Evolutionary conservation across 176 grass and related monocot species (phyloP), one percentile per base, ranked within the genome.

Genomic region (Alopecurus myosuroides): DNA sequence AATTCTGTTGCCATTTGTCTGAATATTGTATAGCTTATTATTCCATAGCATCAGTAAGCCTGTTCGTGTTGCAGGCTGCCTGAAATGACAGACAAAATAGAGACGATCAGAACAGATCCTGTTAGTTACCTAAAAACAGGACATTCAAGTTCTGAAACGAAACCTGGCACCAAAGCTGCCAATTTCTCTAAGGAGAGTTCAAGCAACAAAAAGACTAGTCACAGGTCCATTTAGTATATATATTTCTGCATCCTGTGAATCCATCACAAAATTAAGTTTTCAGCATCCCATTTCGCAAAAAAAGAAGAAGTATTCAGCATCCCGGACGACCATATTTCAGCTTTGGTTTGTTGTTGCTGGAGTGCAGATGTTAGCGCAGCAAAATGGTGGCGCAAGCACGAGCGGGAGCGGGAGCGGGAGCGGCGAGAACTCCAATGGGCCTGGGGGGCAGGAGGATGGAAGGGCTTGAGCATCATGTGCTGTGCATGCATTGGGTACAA

Each of bases 341-440:
- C 4, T 42, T 55, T 77, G 7, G 22, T 65, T 66, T 48, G 8
- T 34, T 90, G 37, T 41, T 86, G 73, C 33, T 81, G 46, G 34
- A 81, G 39, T 81, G 88, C 80, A 90, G 88, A 75, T 67, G 74
- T 62, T 73, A 29, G 75, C 67, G 3, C 78, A 83, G 73, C 34
- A 83, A 57, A 87, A 40, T 25, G 62, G 49, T 28, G 18, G 79
- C 12, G 57, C 37, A 45, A 87, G 88, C 35, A 74, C 74, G 23
- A 51, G 74, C 18, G 46, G 44, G 56, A 88, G 74, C 18, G 46
- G 44, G 56, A 88, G 85, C 20, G 61, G 37, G 19, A 41, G 74
- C 56, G 52, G 18, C 20, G 37, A 74, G 45, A 82, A 41, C 46
- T 41, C 11, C 14, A 56, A 36, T 19, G 36, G 45, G 30, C 15